A percentile compares a stretch with the other conserved stretches of the same genome.
Evolutionary conservation across 306 rosid genomes (phyloP).

Genomic region (Glycine tomentella): DNA sequence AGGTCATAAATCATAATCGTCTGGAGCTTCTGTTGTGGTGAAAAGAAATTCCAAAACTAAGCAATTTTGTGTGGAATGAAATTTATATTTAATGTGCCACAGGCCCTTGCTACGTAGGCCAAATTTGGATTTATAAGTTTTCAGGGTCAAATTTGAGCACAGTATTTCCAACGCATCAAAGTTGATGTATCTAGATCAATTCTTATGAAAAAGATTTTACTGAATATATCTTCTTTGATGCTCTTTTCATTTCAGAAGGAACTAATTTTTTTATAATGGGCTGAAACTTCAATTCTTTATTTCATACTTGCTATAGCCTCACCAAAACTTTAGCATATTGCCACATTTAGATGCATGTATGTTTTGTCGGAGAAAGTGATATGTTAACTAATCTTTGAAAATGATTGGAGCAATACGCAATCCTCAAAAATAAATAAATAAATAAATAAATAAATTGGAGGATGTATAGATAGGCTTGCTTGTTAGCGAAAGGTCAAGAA

Average conservation of each 20-base stretch:
- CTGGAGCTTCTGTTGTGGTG: not conserved
- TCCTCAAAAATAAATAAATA: no score
- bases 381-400: constrained; percentile 3
- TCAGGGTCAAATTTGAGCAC: not conserved
- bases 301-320: not conserved
- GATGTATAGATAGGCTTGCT: not conserved
- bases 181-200: not conserved
- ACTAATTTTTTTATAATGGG: not conserved
- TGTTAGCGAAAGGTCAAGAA: not conserved
- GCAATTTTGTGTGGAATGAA: not conserved
- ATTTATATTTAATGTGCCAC: not conserved
- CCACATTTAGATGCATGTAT: not conserved
- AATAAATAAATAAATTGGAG: not conserved
- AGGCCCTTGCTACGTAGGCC: not conserved
- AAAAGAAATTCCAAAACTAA: not conserved
- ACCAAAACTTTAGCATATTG: not conserved
- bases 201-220: not conserved
- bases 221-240: not conserved
- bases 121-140: not conserved
- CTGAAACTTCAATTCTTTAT: not conserved
- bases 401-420: not conserved
- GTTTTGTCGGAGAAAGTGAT: constrained; percentile 18
- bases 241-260: not conserved
- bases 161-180: not conserved
- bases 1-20: not conserved